A percentile compares a stretch with the other conserved stretches of the same genome.
phyloP scores from a whole-genome alignment of 192 early-diverging fungal species.

The Diversispora epigaea region DNA sequence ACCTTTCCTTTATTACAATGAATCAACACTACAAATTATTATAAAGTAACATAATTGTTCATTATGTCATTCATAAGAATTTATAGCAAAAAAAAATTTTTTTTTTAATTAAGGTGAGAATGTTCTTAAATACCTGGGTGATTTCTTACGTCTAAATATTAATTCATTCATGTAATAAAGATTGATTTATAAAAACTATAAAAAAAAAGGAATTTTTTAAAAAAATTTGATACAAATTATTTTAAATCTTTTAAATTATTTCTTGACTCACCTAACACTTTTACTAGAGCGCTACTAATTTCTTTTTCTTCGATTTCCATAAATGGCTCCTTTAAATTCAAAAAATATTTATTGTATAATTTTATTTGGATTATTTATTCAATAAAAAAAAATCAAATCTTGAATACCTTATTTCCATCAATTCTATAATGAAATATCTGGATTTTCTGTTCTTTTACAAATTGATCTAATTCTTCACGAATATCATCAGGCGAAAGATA shows the following conservation, averaged over 20 bases:
- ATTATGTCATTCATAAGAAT: background rate
- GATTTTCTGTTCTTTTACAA: slow-evolving; percentile 71
- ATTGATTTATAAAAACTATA: no score
- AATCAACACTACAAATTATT: slow-evolving; percentile 57
- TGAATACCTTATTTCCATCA: slow-evolving; percentile 79
- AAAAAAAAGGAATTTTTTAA: background rate
- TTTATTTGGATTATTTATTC: background rate
- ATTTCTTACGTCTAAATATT: slow-evolving; percentile 42
- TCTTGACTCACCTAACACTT: slow-evolving; percentile 44
- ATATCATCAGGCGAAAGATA: slow-evolving; percentile 46
- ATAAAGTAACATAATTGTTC: background rate
- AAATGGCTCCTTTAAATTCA: slow-evolving; percentile 52
- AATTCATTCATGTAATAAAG: no score
- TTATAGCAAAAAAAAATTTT: no score
- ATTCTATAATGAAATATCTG: slow-evolving; percentile 78
- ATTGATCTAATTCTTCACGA: slow-evolving; percentile 62
- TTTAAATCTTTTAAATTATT: background rate
- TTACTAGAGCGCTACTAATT: slow-evolving; percentile 53
- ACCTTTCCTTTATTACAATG: slow-evolving; percentile 96
- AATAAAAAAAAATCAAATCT: background rate
- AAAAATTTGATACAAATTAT: background rate
- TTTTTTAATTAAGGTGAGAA: background rate
- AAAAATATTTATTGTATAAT: background rate
- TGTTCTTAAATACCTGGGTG: slow-evolving; percentile 44
- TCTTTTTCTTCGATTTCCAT: slow-evolving; percentile 56